Base-by-base conservation (phyloP, 1,139 yeast species). In the Taphrina pruni region DNA sequence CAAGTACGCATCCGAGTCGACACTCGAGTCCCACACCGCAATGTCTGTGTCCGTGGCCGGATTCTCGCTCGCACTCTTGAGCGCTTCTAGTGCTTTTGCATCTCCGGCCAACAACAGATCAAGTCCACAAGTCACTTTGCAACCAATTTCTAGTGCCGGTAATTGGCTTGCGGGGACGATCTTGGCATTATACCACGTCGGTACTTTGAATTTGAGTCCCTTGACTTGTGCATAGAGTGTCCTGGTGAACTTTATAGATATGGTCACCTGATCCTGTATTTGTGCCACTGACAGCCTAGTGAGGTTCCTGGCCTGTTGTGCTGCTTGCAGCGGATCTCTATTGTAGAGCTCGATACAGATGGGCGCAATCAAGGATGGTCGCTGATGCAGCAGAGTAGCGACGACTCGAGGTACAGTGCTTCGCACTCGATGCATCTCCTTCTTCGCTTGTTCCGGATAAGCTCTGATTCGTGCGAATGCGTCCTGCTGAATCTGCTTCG, bases 1-100 rank as follows among this genome's bases (percentile, higher is more conserved):
- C 60, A 77, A 62, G 78, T 78, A 77, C 6, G 69, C 67, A 46
- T 73, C 76, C 7, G 75, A 70, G 46, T 77, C 78, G 6, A 61
- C 73, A 0, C 70, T 69, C 21, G 60, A 38, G 38, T 70, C 74
- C 76, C 77, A 75, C 1, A 51, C 43, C 14, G 60, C 66, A 5
- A 77, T 69, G 21, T 74, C 75, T 14, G 72, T 73, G 54, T 76
- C 74, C 0, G 73, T 55, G 12, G 74, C 73, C 11, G 66, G 48
- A 32, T 43, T 39, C 5, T n/a, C 12, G 20, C 43, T 26, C 6
- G 62, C 51, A n/a, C 21, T 20, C 0, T 50, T 43, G 6, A 58
- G 38, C 11, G 54, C 26, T 21, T 56, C 35, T 6, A 35, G 5
- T 35, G 43, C 43, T n/a, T 9, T 2, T n/a, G 2, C 12, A n/a